These are phyloP conservation scores for Biscogniauxia marginata DNA, from an alignment of 2,329 filamentous ascomycete species.

Conservation along the genomic window DNA sequence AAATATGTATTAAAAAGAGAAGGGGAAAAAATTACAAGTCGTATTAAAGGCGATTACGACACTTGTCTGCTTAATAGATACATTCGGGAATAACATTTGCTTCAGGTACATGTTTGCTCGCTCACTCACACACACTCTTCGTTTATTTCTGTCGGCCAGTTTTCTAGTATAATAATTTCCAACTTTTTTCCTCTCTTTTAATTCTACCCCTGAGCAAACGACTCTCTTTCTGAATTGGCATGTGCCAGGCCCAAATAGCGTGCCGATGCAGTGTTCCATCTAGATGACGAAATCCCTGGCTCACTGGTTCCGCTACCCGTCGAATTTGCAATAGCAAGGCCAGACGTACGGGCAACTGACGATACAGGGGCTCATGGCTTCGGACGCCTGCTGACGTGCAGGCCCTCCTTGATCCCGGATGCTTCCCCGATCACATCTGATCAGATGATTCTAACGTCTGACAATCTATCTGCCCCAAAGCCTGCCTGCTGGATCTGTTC, in stretches of 20 bases:
- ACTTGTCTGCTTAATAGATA: too few species aligned
- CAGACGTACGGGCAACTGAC: constrained; percentile 11
- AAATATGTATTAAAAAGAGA: too few species aligned
- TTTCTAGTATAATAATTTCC: too few species aligned
- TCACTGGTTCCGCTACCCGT: constrained; percentile 16
- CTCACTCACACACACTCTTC: too few species aligned
- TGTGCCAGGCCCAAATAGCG: not conserved
- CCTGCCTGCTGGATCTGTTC: not conserved
- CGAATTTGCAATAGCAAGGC: constrained; percentile 23
- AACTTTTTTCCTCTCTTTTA: not conserved
- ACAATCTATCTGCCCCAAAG: constrained; percentile 1
- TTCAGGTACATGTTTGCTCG: too few species aligned
- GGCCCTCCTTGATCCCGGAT: constrained; percentile 13
- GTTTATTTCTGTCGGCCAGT: too few species aligned
- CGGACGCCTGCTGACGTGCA: constrained; percentile 21
- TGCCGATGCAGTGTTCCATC: constrained; percentile 5
- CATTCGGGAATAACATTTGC: too few species aligned
- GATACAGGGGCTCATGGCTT: constrained; percentile 24
- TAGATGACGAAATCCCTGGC: constrained; percentile 6
- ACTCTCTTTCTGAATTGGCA: not conserved
- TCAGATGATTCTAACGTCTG: constrained; percentile 1
- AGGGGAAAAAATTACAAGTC: too few species aligned
- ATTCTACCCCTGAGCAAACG: not conserved
- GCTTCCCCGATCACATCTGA: constrained; percentile 7
- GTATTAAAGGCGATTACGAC: too few species aligned